phyloP scores from a whole-genome alignment of 2,329 filamentous ascomycete genomes.

The Catunica adiposa region DNA sequence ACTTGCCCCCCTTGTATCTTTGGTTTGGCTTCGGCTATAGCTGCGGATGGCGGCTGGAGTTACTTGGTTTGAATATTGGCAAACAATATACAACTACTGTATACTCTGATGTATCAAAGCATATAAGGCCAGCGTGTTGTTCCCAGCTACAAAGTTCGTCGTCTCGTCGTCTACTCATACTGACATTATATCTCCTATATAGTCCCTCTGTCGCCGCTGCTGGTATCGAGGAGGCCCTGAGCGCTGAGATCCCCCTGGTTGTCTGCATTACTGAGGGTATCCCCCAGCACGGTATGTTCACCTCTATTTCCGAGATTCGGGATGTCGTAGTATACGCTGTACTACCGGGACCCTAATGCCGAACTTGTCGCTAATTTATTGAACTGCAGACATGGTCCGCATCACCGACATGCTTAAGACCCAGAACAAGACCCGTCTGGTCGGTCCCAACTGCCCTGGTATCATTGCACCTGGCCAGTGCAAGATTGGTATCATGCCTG shows the following conservation, averaged over 20 bases:
- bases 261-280: conserved; percentile 98
- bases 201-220: conserved; percentile 81
- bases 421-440: conserved; percentile 89
- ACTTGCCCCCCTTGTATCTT: background rate
- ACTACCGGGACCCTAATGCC: background rate
- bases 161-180: background rate
- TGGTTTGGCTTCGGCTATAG: background rate
- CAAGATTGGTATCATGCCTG: conserved; percentile 99
- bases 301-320: background rate
- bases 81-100: background rate
- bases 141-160: too few relatives aligned
- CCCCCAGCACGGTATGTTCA: conserved; percentile 69
- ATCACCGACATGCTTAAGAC: conserved; percentile 97
- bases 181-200: conserved; percentile 10
- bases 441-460: conserved; percentile 95
- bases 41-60: background rate
- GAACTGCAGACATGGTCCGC: conserved; percentile 74
- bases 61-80: background rate
- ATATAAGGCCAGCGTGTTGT: too few relatives aligned
- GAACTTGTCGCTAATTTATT: background rate
- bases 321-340: background rate
- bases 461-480: conserved; percentile 92
- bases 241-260: conserved; percentile 81
- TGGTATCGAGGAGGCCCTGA: conserved; percentile 92
- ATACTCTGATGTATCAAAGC: too few relatives aligned